Evolutionary conservation across 768 basidiomycete species (phyloP), one percentile per base, ranked within the genome.

Genomic region (Calvatia gigantea): DNA sequence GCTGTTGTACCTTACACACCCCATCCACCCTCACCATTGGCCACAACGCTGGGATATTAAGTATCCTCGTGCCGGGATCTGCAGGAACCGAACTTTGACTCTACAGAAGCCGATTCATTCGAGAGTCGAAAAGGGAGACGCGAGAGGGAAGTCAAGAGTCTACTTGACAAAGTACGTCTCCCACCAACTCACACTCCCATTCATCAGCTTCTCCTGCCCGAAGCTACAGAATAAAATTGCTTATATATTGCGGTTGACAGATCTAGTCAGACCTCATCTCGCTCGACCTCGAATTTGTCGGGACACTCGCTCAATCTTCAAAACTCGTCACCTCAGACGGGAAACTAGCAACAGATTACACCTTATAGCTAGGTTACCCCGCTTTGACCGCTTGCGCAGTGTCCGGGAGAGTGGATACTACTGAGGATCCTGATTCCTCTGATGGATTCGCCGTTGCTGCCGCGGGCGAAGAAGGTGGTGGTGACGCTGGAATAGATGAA

Each of bases 61-160:
- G 83, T 39, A 80, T 98, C 48, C 77, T 98, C 52, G 87, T 98
- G 0, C 97, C 97, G 0, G 96, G 96, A 27, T 74, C 86, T 8
- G 97, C 96, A 31, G n/a, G 95, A 98, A 69, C 84, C 95, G 43
- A 94, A 97, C 76, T 96, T 94, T 67, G 97, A 99, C 65, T 90
- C 88, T 56, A 69, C 79, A 12, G 97, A 98, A 69, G 91, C 93
- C 0, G 95, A 99, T 81, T 94, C 95, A 2, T 98, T 89, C 73
- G 96, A 99, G 70, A 82, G 86, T 64, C 84, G 81, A 68, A 86
- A 83, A 59, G 78, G 88, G 19, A 72, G 94, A 56, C 78, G 91
- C 51, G 97, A 98, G 73, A 79, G 91, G 54, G 97, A 98, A 69
- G 93, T 98, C 64, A 87, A 90, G 68, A 81, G 78, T 41, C 80